phyloP scores from a whole-genome alignment of 2,329 filamentous ascomycete species.

The Xylariomycetidae sp. region DNA sequence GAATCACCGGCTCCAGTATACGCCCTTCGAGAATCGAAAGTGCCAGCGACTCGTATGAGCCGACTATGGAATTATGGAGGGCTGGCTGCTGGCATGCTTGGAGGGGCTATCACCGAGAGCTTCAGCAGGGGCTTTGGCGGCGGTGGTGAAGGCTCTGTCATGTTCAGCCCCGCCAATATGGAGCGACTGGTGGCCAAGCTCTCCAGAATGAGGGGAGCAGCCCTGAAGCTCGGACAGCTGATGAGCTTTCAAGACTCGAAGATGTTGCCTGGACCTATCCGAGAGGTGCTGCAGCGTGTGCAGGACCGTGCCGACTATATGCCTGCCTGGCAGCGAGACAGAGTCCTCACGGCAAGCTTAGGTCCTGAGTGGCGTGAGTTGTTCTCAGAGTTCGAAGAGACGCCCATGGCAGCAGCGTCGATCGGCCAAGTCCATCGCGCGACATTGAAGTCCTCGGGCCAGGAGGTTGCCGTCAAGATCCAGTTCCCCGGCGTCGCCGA shows the following conservation, averaged over 20 bases:
- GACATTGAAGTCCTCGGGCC: conserved; percentile 65
- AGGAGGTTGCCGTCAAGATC: conserved; percentile 86
- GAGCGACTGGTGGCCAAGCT: conserved; percentile 88
- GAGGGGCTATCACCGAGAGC: conserved; percentile 81
- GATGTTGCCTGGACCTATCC: conserved; percentile 81
- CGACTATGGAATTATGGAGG: conserved; percentile 93
- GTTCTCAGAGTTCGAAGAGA: conserved; percentile 80
- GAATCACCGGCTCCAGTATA: conserved; percentile 38
- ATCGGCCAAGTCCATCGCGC: conserved; percentile 95
- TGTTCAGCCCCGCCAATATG: conserved; percentile 87
- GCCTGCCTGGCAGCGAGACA: conserved; percentile 87
- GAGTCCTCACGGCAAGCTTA: conserved; percentile 72
- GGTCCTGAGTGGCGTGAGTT: conserved; percentile 79
- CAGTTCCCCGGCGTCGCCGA: conserved; percentile 95
- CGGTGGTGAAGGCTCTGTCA: conserved; percentile 62
- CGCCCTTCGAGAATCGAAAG: conserved; percentile 77
- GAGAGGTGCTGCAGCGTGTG: conserved; percentile 85
- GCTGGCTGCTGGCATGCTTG: conserved; percentile 89
- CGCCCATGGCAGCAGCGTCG: conserved; percentile 88
- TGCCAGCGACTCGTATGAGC: conserved; percentile 81
- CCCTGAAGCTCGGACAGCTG: conserved; percentile 96
- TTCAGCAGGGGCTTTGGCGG: conserved; percentile 74
- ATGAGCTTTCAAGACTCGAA: conserved; percentile 97
- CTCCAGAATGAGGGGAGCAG: conserved; percentile 92
- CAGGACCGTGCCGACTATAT: conserved; percentile 98